These are phyloP conservation scores for Climacium dendroides DNA, from an alignment of 225 moss, liverwort and hornwort species.

Conservation along the genomic window DNA sequence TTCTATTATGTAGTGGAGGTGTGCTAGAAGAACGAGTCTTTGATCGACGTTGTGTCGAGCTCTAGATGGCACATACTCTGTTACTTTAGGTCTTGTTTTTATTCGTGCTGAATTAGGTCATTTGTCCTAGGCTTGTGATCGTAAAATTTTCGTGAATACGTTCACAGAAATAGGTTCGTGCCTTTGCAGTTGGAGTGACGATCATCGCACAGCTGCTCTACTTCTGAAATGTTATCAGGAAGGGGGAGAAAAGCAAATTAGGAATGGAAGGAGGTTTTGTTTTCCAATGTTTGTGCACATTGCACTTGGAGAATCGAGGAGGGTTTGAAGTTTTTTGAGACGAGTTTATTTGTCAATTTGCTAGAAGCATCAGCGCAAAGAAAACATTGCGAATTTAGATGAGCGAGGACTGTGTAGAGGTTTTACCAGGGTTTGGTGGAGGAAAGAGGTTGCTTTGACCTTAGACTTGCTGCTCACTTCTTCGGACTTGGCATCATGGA, in stretches of 20 bases:
- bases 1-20: neutral
- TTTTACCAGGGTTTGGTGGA: conserved; percentile 5
- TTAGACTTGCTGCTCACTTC: neutral
- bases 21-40: neutral
- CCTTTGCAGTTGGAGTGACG: neutral
- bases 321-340: neutral
- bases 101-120: neutral
- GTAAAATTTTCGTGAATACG: neutral
- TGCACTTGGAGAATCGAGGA: neutral
- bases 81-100: neutral
- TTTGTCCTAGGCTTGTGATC: neutral
- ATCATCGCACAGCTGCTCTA: neutral
- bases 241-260: neutral
- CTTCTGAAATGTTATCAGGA: neutral
- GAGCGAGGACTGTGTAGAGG: neutral
- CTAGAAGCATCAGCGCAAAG: neutral
- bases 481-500: conserved; percentile 3
- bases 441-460: neutral
- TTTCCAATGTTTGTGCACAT: neutral
- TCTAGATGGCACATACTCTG: neutral
- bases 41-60: neutral
- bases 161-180: neutral
- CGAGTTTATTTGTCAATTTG: neutral
- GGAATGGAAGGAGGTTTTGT: neutral
- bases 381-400: neutral